Evolutionary conservation across 495 filamentous ascomycete species (phyloP).

Genomic region (Entonaema liquescens): DNA sequence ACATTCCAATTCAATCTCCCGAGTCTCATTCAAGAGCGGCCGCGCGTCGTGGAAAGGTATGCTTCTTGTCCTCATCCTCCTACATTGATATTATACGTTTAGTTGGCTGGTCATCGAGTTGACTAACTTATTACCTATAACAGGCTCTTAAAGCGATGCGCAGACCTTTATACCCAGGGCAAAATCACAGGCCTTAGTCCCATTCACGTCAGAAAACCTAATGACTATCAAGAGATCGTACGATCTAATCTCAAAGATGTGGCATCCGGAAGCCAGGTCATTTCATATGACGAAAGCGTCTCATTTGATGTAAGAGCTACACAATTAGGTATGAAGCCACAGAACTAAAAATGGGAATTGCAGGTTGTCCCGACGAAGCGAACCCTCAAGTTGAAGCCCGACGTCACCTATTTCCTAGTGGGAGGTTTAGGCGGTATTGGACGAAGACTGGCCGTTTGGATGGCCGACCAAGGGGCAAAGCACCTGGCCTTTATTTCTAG

Average conservation of each 20-base stretch:
- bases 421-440: background rate
- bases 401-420: background rate
- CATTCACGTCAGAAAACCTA: background rate
- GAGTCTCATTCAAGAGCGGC: background rate
- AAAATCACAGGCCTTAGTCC: background rate
- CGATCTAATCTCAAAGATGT: background rate
- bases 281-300: background rate
- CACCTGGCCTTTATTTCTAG: slow-evolving; percentile 59
- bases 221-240: background rate
- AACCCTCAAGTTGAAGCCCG: background rate
- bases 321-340: background rate
- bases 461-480: background rate
- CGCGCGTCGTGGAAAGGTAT: background rate
- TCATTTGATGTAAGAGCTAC: background rate
- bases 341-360: background rate
- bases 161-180: background rate
- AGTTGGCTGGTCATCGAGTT: too few relatives aligned
- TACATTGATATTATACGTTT: background rate
- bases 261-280: background rate
- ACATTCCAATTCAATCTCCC: background rate
- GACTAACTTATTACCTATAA: background rate
- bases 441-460: background rate
- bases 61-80: background rate
- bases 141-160: background rate
- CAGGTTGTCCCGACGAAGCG: background rate